A percentile compares a stretch with the other conserved stretches of the same genome.
These are phyloP conservation scores for Ophiostoma triangulosporum DNA, from an alignment of 2,329 filamentous ascomycete species.

Conservation along the genomic window DNA sequence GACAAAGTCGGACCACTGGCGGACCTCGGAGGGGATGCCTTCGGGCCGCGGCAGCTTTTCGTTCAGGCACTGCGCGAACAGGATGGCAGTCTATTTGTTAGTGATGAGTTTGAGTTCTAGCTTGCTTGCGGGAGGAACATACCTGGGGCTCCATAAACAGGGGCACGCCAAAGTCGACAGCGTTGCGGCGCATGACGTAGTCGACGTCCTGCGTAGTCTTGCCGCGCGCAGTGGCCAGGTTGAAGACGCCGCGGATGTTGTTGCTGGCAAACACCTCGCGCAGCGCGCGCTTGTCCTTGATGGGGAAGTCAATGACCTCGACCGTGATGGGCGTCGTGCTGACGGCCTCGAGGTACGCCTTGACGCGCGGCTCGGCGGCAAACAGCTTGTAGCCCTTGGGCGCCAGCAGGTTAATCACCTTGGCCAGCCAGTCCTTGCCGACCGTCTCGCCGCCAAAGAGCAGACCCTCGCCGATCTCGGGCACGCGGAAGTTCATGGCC, in stretches of 20 bases:
- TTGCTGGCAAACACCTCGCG: constrained; percentile 95
- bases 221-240: constrained; percentile 71
- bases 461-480: constrained; percentile 86
- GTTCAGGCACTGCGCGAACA: constrained; percentile 94
- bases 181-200: constrained; percentile 97
- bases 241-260: constrained; percentile 91
- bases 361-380: constrained; percentile 69
- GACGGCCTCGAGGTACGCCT: constrained; percentile 63
- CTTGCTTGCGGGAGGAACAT: constrained; percentile 17
- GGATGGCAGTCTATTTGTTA: constrained; percentile 63
- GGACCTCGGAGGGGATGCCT: constrained; percentile 82
- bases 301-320: constrained; percentile 93
- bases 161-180: constrained; percentile 94
- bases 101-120: background rate
- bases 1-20: constrained; percentile 91
- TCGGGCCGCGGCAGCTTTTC: constrained; percentile 84
- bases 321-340: constrained; percentile 53
- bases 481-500: constrained; percentile 98
- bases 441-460: constrained; percentile 70
- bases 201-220: constrained; percentile 82
- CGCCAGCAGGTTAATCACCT: constrained; percentile 69
- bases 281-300: constrained; percentile 85
- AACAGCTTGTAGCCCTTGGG: constrained; percentile 92
- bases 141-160: constrained; percentile 98
- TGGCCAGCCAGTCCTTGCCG: constrained; percentile 52